A percentile compares a stretch with the other conserved stretches of the same genome.
Conservation (phyloP, 257 asterid species). For the Solanum virginianum region DNA sequence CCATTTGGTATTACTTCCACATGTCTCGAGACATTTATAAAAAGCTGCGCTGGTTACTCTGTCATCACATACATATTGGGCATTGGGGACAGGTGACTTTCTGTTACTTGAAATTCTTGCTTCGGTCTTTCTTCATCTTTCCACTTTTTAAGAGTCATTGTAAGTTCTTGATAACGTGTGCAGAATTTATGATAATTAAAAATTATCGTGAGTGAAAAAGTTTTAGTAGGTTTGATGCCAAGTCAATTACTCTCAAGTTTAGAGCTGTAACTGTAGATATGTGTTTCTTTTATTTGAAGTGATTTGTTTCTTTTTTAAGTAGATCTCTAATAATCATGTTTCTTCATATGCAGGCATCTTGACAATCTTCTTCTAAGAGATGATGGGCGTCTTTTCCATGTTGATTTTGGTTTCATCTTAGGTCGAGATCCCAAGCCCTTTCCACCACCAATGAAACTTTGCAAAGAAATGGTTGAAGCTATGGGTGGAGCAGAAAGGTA, state of each 20-base stretch:
- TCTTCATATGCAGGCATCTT: constrained; percentile 68
- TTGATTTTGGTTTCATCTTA: constrained; percentile 89
- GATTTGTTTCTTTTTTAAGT: background rate
- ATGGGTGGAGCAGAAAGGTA: constrained; percentile 99
- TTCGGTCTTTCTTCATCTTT: background rate
- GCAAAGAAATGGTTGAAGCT: constrained; percentile 99
- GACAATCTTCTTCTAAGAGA: constrained; percentile 93
- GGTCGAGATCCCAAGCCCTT: constrained; percentile 98
- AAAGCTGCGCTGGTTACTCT: constrained; percentile 98
- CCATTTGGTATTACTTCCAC: constrained; percentile 93
- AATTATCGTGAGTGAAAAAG: background rate
- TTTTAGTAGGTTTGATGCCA: background rate
- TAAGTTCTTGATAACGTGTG: background rate
- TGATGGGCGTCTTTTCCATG: constrained; percentile 94
- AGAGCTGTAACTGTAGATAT: background rate
- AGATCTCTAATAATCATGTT: background rate
- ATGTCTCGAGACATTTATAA: constrained; percentile 90
- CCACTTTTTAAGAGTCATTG: background rate
- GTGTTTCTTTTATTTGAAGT: background rate
- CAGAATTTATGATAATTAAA: background rate
- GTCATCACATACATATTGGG: constrained; percentile 96
- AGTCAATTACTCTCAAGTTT: background rate
- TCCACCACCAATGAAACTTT: constrained; percentile 99
- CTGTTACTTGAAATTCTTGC: background rate
- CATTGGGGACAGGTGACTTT: constrained; percentile 86